phyloP scores from a whole-genome alignment of 768 basidiomycete genomes.

The Pisolithus sp. region DNA sequence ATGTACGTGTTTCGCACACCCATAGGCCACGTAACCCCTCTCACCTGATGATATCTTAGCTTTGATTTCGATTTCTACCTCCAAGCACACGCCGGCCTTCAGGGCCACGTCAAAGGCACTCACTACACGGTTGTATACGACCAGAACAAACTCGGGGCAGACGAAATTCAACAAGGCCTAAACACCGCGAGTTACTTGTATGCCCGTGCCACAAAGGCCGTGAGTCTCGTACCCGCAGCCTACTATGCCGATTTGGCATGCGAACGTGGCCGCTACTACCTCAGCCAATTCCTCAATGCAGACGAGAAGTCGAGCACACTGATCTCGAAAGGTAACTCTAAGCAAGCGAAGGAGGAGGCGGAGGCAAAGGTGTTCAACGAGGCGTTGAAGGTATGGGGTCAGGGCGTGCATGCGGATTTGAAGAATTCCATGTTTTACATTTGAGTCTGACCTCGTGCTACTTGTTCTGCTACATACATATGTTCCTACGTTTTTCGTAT shows the following conservation, averaged over 20 bases:
- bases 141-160: slow-evolving; percentile 60
- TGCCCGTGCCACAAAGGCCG: slow-evolving; percentile 77
- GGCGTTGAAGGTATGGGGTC: slow-evolving; percentile 39
- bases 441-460: slow-evolving; percentile 21
- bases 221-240: slow-evolving; percentile 73
- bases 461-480: neutral
- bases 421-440: slow-evolving; percentile 73
- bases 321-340: slow-evolving; percentile 25
- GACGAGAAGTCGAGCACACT: slow-evolving; percentile 43
- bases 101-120: slow-evolving; percentile 65
- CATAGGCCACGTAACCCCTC: slow-evolving; percentile 5
- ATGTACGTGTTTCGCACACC: slow-evolving; percentile 36
- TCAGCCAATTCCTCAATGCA: slow-evolving; percentile 61
- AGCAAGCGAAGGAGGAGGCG: slow-evolving; percentile 26
- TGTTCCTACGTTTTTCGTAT: neutral
- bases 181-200: slow-evolving; percentile 68
- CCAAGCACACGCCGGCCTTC: slow-evolving; percentile 69
- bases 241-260: slow-evolving; percentile 82
- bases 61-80: slow-evolving; percentile 65
- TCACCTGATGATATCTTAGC: slow-evolving; percentile 20
- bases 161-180: slow-evolving; percentile 69
- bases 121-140: slow-evolving; percentile 80
- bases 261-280: slow-evolving; percentile 69
- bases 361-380: slow-evolving; percentile 13
- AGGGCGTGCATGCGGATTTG: slow-evolving; percentile 51